Base-by-base conservation (phyloP, 2,329 filamentous ascomycete genomes). In the Teratosphaeria epicoccoides region DNA sequence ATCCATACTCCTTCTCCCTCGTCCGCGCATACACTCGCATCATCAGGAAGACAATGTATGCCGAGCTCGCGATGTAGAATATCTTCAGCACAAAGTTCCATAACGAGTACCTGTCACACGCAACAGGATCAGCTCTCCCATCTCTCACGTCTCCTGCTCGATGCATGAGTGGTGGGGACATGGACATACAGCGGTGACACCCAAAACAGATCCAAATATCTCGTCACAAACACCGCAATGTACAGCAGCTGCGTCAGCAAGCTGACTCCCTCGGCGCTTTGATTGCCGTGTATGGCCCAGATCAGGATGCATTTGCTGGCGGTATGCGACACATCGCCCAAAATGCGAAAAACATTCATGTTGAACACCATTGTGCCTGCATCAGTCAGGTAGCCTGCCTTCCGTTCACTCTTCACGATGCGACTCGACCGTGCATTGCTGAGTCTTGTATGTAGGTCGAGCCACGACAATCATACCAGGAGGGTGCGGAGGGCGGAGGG, bases 201-300 rank as follows among this genome's bases (percentile, higher is more conserved):
- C 62, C 62, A 65, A 55, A 66, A 64, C 58, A 96, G 74, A 67
- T 96, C 87, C 57, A 91, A 80, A 71, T 97, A 97, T 55, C 91
- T 82, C 4, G 88, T 84, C 63, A 83, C 76, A 72, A 96, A 97
- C 52, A 97, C 90, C 57, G 85, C 68, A 51, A 84, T 82, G 72
- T 97, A 97, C 58, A 96, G 82, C 51, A 83, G 78, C 70, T 97
- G 91, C 1, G 87, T 95, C 63, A 97, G 87, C 65, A 95, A 82
- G 23, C 89, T 95, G 55, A 96, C 86, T 54, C 90, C 85, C 76
- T 95, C 89, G 46, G 89, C 86, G 68, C 86, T 93, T 65, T 80
- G 80, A 66, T 96, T 95, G 59, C 81, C 80, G 71, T 95, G 88
- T 63, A 96, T 95, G 51, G 89, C 83, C 73, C 84, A 87, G 72